Base-by-base conservation (phyloP, 768 basidiomycete species). In the Coprinopsis sp. region DNA sequence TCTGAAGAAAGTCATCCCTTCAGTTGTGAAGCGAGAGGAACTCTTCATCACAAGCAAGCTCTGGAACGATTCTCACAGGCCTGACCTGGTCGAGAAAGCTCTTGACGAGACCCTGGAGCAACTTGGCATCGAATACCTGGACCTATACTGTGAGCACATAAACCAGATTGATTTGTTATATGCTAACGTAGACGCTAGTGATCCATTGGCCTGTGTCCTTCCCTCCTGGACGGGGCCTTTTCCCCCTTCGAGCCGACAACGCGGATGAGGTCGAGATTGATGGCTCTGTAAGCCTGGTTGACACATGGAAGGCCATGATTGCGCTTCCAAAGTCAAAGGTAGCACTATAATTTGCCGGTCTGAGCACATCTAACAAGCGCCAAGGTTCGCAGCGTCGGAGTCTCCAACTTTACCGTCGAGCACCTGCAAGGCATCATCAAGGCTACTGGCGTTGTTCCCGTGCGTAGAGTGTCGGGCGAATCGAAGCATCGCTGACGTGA, bases 241-340 rank as follows among this genome's bases (percentile, higher is more conserved):
- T 67, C 58, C 87, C 89, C 2, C 58, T 61, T 13, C 72, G 79
- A 50, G 60, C 74, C 1, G 64, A 68, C 3, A 72, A 69, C 28
- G 55, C 62, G 16, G 70, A 65, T n/a, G 68, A 78, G 52, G 59
- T 70, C 34, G 75, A 71, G 22, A 69, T 88, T 30, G 87, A 90
- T 56, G 63, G 61, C 0, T 58, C 77, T 43, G 76, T 77, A 1
- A 73, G 74, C 11, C 66, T 91, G n/a, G 78, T 79, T 24, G 87
- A 90, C 11, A 91, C 89, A 28, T 91, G 89, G 88, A 83, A 79
- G 55, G 87, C 86, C 12, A 74, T 92, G 79, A 72, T 87, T 52
- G 71, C 71, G 31, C 76, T 92, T 10, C 78, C 73, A 12, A 78
- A 82, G 59, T 77, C 79, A 50, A 92, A 91, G 74, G 85, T 81